Percentiles rank a stretch among this genome's conserved stretches.
These are phyloP conservation scores for Tetracladium setigerum DNA, from an alignment of 495 filamentous ascomycete species.

Conservation along the genomic window DNA sequence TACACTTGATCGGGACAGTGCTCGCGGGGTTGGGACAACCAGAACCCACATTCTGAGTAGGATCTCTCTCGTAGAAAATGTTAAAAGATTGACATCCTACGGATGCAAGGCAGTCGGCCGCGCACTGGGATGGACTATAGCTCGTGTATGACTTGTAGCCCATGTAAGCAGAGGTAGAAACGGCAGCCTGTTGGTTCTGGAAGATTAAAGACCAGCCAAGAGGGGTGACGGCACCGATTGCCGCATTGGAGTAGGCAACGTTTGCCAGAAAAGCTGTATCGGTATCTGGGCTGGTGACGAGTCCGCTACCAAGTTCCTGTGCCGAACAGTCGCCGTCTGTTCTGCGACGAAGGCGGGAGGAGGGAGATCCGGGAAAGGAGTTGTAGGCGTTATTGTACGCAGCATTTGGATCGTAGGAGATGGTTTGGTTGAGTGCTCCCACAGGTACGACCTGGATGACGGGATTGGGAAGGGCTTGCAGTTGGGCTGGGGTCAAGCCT, in stretches of 20 bases:
- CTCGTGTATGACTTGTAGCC: slow-evolving; percentile 27
- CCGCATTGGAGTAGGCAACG: background rate
- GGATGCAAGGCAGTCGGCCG: slow-evolving; percentile 18
- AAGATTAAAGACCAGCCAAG: slow-evolving; percentile 30
- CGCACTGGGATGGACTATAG: slow-evolving; percentile 28
- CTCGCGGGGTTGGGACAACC: slow-evolving; percentile 36
- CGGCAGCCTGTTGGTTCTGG: slow-evolving; percentile 25
- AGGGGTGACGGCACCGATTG: slow-evolving; percentile 15
- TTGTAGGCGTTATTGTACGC: no score
- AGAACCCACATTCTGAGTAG: slow-evolving; percentile 26
- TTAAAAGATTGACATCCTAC: no score
- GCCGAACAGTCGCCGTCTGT: slow-evolving; percentile 19
- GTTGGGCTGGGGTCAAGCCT: no score
- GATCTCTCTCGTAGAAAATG: slow-evolving; percentile 38
- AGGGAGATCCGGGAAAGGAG: no score
- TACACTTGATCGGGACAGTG: slow-evolving; percentile 46
- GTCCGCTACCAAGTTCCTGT: slow-evolving; percentile 25
- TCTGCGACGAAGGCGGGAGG: background rate
- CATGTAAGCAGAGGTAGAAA: slow-evolving; percentile 28
- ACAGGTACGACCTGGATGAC: background rate
- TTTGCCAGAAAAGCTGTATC: slow-evolving; percentile 6
- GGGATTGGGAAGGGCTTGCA: no score
- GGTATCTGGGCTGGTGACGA: slow-evolving; percentile 26
- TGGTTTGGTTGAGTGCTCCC: no score
- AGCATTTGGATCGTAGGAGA: background rate